phyloP scores from a whole-genome alignment of 225 moss, liverwort and hornwort genomes.

The Marchantia paleacea region DNA sequence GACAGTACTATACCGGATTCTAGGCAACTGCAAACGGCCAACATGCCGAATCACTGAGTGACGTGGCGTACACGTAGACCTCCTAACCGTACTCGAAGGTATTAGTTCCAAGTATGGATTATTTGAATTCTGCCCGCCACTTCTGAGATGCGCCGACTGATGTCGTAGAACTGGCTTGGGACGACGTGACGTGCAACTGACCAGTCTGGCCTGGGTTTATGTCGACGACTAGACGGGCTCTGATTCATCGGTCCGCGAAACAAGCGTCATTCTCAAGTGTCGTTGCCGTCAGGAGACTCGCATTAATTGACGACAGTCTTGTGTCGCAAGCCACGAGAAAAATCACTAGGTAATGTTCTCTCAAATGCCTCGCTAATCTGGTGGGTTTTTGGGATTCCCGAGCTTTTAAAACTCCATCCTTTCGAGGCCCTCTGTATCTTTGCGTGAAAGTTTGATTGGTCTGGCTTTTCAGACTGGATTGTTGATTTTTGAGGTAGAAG shows the following conservation, averaged over 20 bases:
- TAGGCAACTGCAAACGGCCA: too few relatives aligned
- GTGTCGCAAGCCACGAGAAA: not conserved
- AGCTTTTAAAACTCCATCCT: not conserved
- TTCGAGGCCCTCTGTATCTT: not conserved
- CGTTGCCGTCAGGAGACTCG: too few relatives aligned
- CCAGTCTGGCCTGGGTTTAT: not conserved
- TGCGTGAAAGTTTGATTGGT: not conserved
- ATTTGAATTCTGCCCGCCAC: slow-evolving; percentile 16
- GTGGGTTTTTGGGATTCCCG: not conserved
- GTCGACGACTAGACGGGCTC: too few relatives aligned
- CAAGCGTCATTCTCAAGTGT: not conserved
- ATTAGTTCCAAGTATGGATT: not conserved
- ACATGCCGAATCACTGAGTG: not conserved
- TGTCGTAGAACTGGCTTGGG: not conserved
- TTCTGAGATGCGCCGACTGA: not conserved
- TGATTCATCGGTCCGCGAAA: not conserved
- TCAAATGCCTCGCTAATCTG: not conserved
- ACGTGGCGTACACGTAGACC: not conserved
- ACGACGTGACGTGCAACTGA: not conserved
- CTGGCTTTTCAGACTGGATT: not conserved
- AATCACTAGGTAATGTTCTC: not conserved
- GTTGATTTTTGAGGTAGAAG: not conserved
- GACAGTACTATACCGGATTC: too few relatives aligned
- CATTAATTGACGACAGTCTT: not conserved
- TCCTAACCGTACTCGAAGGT: not conserved